Conservation (phyloP, 805 yeast species). For the Schwanniomyces sp. region DNA sequence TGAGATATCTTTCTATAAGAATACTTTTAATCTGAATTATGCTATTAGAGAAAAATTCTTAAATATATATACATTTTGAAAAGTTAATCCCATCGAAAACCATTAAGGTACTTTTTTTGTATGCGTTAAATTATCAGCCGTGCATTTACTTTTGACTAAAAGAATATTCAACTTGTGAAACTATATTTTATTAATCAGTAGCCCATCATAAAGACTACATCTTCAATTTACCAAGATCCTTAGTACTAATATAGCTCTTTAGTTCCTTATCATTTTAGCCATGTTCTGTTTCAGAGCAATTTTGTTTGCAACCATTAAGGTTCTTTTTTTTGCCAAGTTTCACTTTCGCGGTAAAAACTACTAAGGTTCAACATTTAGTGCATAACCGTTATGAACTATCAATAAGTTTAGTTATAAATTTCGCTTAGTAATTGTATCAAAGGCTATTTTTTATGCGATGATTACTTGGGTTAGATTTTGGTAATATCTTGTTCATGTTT, state of each 20-base stretch:
- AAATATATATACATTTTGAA: neutral
- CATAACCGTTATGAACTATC: too few species aligned
- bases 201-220: too few species aligned
- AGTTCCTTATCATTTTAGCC: neutral
- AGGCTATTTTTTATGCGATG: too few species aligned
- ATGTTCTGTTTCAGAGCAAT: neutral
- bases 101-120: neutral
- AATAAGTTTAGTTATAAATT: too few species aligned
- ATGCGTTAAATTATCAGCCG: neutral
- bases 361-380: neutral
- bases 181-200: too few species aligned
- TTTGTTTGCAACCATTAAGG: neutral
- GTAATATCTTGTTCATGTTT: too few species aligned
- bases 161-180: neutral
- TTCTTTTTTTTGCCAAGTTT: neutral
- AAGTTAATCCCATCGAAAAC: neutral
- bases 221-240: too few species aligned
- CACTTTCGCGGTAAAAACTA: neutral
- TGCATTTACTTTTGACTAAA: neutral
- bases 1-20: neutral
- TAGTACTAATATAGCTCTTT: neutral
- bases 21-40: neutral
- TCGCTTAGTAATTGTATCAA: too few species aligned
- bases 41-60: neutral
- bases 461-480: too few species aligned